Evolutionary conservation across 495 filamentous ascomycete genomes (phyloP).

Genomic region (Delitschia confertaspora): DNA sequence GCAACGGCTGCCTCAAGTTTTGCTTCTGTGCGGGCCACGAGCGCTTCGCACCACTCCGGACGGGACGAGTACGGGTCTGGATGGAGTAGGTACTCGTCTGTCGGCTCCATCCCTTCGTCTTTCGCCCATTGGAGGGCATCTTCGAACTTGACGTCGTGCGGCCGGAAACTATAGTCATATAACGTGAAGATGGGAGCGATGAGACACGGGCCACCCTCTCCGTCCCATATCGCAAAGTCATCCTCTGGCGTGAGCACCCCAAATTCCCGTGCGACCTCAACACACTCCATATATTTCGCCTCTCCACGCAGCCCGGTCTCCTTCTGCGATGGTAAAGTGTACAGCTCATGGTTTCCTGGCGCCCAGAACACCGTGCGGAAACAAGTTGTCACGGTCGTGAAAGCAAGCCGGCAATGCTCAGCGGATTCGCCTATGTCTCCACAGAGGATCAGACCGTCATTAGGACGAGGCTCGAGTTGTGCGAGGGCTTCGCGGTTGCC

Average conservation of each 20-base stretch:
- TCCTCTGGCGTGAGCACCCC: conserved; percentile 37
- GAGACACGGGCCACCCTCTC: conserved; percentile 30
- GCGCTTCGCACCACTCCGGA: conserved; percentile 33
- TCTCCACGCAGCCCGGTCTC: conserved; percentile 31
- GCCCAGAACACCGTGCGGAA: conserved; percentile 36
- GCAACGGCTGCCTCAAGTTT: conserved; percentile 30
- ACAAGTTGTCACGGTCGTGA: conserved; percentile 28
- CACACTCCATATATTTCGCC: conserved; percentile 34
- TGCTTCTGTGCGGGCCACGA: conserved; percentile 27
- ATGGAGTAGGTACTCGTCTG: conserved; percentile 34
- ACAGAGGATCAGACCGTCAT: conserved; percentile 35
- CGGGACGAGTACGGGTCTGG: conserved; percentile 31
- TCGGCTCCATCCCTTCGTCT: conserved; percentile 34
- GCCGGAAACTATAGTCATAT: conserved; percentile 38
- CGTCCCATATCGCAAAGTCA: conserved; percentile 33
- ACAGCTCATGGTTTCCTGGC: conserved; percentile 39
- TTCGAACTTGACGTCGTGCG: conserved; percentile 29
- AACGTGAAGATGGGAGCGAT: conserved; percentile 37
- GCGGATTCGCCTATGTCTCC: conserved; percentile 35
- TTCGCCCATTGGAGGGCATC: conserved; percentile 33
- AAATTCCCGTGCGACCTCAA: conserved; percentile 29
- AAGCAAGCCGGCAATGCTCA: conserved; percentile 31
- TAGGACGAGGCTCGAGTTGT: conserved; percentile 25
- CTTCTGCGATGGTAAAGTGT: conserved; percentile 28
- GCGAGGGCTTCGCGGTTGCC: conserved; percentile 33